Evolutionary conservation across 2,329 filamentous ascomycete species (phyloP).

Genomic region (Penicillium sp.): DNA sequence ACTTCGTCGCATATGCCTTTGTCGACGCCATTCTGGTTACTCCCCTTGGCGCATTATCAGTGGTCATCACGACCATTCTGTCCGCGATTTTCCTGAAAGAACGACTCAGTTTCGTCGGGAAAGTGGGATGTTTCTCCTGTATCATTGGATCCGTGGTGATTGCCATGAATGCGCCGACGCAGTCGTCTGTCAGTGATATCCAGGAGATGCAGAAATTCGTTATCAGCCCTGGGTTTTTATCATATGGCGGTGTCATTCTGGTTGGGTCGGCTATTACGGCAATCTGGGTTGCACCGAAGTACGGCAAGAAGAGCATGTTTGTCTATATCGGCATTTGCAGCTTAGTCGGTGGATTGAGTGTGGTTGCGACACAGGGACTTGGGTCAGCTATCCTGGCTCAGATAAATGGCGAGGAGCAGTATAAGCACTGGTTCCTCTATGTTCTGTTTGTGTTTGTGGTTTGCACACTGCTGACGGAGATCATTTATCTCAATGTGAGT

Average conservation of each 20-base stretch:
- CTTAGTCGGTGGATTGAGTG: slow-evolving; percentile 87
- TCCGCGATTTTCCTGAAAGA: slow-evolving; percentile 96
- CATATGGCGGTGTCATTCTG: slow-evolving; percentile 79
- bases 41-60: slow-evolving; percentile 82
- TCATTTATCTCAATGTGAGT: slow-evolving; percentile 90
- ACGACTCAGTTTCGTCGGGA: slow-evolving; percentile 89
- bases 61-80: slow-evolving; percentile 86
- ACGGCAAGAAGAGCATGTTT: slow-evolving; percentile 95
- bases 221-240: slow-evolving; percentile 79
- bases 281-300: slow-evolving; percentile 78
- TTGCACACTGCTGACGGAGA: slow-evolving; percentile 83
- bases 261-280: slow-evolving; percentile 69
- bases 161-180: slow-evolving; percentile 84
- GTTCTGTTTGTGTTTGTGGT: slow-evolving; percentile 88
- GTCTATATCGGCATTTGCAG: slow-evolving; percentile 97
- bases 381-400: slow-evolving; percentile 89
- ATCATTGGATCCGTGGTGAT: slow-evolving; percentile 92
- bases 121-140: slow-evolving; percentile 92
- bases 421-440: slow-evolving; percentile 97
- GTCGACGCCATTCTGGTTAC: slow-evolving; percentile 95
- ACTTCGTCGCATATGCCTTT: slow-evolving; percentile 95
- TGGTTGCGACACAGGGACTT: slow-evolving; percentile 89
- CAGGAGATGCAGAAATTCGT: slow-evolving; percentile 90
- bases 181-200: slow-evolving; percentile 81
- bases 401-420: slow-evolving; percentile 76